These are phyloP conservation scores for Camellia lanceoleosa DNA, from an alignment of 148 eudicot genomes.

Conservation along the genomic window DNA sequence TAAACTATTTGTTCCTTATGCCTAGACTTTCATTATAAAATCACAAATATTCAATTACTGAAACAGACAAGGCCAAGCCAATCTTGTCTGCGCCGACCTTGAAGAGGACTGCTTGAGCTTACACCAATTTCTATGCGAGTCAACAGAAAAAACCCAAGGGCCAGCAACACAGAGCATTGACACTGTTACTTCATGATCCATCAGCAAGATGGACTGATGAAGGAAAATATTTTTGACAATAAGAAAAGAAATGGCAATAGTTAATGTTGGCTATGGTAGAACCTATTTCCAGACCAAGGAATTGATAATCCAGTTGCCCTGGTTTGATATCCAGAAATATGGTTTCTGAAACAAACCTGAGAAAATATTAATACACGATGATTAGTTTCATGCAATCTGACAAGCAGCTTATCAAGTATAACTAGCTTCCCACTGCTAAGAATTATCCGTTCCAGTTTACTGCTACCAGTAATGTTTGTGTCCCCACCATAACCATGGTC, in stretches of 20 bases:
- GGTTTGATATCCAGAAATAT: neutral
- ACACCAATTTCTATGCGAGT: neutral
- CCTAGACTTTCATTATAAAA: neutral
- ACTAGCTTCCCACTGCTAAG: slow-evolving; percentile 97
- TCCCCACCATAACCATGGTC: slow-evolving; percentile 99
- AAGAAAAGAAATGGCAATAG: neutral
- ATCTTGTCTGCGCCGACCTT: neutral
- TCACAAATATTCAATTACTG: neutral
- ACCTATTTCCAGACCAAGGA: slow-evolving; percentile 5
- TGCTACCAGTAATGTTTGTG: slow-evolving; percentile 59
- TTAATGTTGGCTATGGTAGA: neutral
- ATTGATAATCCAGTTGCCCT: slow-evolving; percentile 5
- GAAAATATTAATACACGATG: slow-evolving; percentile 97
- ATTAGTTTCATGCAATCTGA: slow-evolving; percentile 86
- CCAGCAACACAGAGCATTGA: neutral
- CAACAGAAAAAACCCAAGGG: neutral
- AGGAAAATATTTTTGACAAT: neutral
- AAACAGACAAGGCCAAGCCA: neutral
- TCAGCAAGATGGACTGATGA: neutral
- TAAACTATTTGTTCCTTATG: neutral
- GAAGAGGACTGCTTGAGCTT: neutral
- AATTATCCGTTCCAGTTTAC: slow-evolving; percentile 82
- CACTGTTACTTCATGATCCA: neutral
- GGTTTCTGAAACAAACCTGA: slow-evolving; percentile 53
- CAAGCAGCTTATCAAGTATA: slow-evolving; percentile 90